phyloP scores from a whole-genome alignment of 2,329 filamentous ascomycete species.

The Ramularia endophylla region DNA sequence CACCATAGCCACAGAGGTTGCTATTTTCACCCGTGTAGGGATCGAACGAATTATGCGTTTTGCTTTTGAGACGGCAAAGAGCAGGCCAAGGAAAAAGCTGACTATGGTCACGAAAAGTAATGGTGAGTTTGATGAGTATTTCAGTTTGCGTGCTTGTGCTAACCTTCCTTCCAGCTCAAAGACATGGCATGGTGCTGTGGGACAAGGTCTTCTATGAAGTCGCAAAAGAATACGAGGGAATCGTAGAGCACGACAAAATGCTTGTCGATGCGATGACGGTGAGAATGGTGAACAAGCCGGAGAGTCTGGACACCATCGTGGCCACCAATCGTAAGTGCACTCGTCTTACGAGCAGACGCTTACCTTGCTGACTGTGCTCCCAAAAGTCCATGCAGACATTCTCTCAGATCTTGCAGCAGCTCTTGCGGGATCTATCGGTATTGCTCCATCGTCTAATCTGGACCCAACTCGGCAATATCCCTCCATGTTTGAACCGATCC shows the following conservation, averaged over 20 bases:
- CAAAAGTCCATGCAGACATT: conserved; percentile 31
- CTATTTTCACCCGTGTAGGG: conserved; percentile 41
- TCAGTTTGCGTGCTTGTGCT: too few relatives aligned
- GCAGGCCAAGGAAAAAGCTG: conserved; percentile 39
- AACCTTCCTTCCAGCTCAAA: too few relatives aligned
- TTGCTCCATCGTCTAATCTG: conserved; percentile 64
- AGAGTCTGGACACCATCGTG: conserved; percentile 43
- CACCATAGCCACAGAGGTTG: conserved; percentile 42
- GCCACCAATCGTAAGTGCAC: conserved; percentile 45
- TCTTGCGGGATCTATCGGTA: conserved; percentile 64
- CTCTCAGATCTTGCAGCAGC: conserved; percentile 66
- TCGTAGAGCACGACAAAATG: conserved; percentile 44
- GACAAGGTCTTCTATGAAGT: conserved; percentile 43
- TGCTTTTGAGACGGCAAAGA: conserved; percentile 42
- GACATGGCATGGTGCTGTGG: conserved; percentile 46
- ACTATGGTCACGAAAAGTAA: conserved; percentile 48
- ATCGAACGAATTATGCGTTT: conserved; percentile 45
- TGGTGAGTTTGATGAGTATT: too few relatives aligned
- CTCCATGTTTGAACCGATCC: conserved; percentile 58
- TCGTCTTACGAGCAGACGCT: background rate
- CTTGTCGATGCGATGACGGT: conserved; percentile 47
- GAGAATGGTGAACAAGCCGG: conserved; percentile 42
- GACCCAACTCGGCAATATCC: conserved; percentile 58
- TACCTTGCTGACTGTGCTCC: conserved; percentile 4
- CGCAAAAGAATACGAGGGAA: conserved; percentile 41